phyloP scores from a whole-genome alignment of 2,329 filamentous ascomycete species.

The Aspergillus intermedius region DNA sequence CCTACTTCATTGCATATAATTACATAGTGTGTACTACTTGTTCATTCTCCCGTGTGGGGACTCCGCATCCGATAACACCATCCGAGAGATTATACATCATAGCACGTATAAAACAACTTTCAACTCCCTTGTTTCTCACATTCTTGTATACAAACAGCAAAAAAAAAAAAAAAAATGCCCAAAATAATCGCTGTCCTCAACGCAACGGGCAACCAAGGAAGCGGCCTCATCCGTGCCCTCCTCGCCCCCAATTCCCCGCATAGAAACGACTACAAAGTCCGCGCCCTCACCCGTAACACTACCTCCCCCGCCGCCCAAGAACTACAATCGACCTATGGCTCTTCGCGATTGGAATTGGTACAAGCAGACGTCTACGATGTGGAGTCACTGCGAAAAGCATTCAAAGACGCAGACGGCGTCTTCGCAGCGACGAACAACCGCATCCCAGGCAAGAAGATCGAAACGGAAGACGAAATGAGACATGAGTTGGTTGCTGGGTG shows the following conservation, averaged over 20 bases:
- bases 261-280: constrained; percentile 1
- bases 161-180: background rate
- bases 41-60: too few species aligned
- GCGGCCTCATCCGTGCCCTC: constrained; percentile 8
- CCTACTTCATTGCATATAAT: too few species aligned
- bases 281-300: constrained; percentile 9
- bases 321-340: constrained; percentile 1
- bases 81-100: too few species aligned
- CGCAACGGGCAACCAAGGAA: constrained; percentile 13
- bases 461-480: constrained; percentile 11
- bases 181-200: constrained; percentile 4
- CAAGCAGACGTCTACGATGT: constrained; percentile 8
- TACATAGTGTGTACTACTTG: too few species aligned
- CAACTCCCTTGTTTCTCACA: background rate
- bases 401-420: constrained; percentile 11
- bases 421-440: constrained; percentile 13
- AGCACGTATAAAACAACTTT: background rate
- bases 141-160: background rate
- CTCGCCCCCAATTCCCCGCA: background rate
- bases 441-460: constrained; percentile 3
- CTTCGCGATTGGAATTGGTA: constrained; percentile 5
- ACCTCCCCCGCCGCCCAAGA: constrained; percentile 4
- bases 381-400: constrained; percentile 4
- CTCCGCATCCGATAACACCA: too few species aligned
- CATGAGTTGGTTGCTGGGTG: constrained; percentile 13